These are phyloP conservation scores for Ceratocystis lukuohia DNA, from an alignment of 2,329 filamentous ascomycete species.

Conservation along the genomic window DNA sequence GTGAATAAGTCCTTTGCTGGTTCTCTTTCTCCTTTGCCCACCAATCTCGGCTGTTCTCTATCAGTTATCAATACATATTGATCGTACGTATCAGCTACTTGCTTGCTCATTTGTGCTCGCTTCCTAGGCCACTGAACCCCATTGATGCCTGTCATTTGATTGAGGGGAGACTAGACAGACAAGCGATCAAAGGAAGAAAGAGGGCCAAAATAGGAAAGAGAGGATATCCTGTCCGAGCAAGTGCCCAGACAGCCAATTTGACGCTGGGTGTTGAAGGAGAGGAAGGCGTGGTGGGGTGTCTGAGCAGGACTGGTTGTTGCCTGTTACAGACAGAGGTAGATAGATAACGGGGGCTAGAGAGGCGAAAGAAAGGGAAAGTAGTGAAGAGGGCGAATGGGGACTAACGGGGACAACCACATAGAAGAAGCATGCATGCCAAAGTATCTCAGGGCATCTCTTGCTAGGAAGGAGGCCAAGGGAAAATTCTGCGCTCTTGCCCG, in stretches of 20 bases:
- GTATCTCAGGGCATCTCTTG: neutral
- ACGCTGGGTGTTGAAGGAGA: neutral
- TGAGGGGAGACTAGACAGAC: neutral
- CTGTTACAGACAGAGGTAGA: neutral
- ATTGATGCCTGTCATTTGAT: neutral
- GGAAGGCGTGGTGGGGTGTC: neutral
- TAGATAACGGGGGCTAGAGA: neutral
- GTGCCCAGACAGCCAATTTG: neutral
- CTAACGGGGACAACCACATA: neutral
- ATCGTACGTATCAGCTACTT: too few species aligned
- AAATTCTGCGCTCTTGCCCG: neutral
- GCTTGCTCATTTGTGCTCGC: too few species aligned
- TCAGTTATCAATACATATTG: neutral
- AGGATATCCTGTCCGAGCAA: neutral
- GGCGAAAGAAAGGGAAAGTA: too few species aligned
- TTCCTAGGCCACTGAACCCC: neutral
- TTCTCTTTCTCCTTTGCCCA: neutral
- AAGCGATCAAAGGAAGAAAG: neutral
- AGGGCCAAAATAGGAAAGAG: constrained; percentile 1
- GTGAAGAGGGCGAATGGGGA: neutral
- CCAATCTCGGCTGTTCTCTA: neutral
- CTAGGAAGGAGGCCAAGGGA: neutral
- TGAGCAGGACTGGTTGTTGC: neutral
- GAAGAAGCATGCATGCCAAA: neutral
- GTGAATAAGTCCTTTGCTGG: neutral